These are phyloP conservation scores for Metschnikowia picachoensis DNA, from an alignment of 805 yeast species.

Conservation along the genomic window DNA sequence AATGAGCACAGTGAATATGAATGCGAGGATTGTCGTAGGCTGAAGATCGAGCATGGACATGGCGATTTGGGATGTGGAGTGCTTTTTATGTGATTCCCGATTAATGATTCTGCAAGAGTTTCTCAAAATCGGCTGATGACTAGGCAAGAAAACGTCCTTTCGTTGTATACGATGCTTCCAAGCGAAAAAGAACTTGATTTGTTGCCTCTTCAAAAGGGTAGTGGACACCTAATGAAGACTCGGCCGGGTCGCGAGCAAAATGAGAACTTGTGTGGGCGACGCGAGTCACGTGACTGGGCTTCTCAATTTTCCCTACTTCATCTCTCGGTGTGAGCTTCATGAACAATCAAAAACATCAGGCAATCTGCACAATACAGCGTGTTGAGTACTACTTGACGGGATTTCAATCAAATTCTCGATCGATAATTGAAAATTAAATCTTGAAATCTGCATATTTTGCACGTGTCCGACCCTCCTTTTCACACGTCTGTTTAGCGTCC, in stretches of 20 bases:
- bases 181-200: background rate
- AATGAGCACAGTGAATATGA: slow-evolving; percentile 22
- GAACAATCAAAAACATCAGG: too few species aligned
- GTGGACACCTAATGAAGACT: background rate
- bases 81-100: background rate
- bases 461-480: too few species aligned
- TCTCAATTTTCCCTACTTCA: background rate
- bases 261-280: background rate
- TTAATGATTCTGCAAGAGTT: too few species aligned
- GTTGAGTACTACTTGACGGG: too few species aligned
- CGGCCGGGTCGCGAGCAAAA: background rate
- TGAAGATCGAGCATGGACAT: slow-evolving; percentile 25
- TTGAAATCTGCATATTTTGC: too few species aligned
- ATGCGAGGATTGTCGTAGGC: slow-evolving; percentile 36
- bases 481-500: too few species aligned
- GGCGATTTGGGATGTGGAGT: background rate
- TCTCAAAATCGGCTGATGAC: too few species aligned
- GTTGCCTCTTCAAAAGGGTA: too few species aligned
- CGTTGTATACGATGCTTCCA: background rate
- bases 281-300: slow-evolving; percentile 7
- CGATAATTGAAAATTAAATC: too few species aligned
- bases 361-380: too few species aligned
- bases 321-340: background rate
- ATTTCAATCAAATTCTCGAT: too few species aligned
- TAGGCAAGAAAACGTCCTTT: too few species aligned